phyloP scores from a whole-genome alignment of 306 rosid genomes.

The Gillenia trifoliata region DNA sequence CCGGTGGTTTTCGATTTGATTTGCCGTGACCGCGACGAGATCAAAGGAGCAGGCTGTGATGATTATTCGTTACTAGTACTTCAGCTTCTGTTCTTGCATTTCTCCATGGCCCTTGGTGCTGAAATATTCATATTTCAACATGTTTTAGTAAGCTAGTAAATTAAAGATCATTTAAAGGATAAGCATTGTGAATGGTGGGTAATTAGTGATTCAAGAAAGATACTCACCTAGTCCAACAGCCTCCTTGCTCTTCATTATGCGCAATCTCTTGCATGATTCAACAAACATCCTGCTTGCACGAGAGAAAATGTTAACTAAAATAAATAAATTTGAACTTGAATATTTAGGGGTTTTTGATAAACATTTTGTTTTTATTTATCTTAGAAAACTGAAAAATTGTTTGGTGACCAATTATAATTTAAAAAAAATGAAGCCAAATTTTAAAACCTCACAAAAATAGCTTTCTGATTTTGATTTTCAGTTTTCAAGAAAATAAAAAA shows the following conservation, averaged over 20 bases:
- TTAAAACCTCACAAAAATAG: too few species aligned
- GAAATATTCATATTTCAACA: constrained; percentile 9
- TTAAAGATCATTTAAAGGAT: background rate
- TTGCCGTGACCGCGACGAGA: constrained; percentile 19
- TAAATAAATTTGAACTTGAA: background rate
- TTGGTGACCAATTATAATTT: background rate
- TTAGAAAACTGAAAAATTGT: background rate
- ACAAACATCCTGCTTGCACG: constrained; percentile 72
- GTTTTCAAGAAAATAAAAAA: too few species aligned
- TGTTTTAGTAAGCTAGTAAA: background rate
- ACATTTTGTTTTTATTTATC: too few species aligned
- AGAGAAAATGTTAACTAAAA: background rate
- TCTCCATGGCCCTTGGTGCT: constrained; percentile 91
- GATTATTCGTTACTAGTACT: constrained; percentile 12
- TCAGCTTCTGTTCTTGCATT: constrained; percentile 76
- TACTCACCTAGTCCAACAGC: constrained; percentile 84
- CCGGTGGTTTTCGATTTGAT: background rate
- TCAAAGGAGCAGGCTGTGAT: constrained; percentile 38
- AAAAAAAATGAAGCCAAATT: background rate
- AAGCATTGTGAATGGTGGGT: background rate
- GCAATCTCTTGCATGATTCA: constrained; percentile 87
- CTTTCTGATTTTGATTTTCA: background rate
- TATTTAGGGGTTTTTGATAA: background rate
- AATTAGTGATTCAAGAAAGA: background rate
- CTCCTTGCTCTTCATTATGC: constrained; percentile 94